Base-by-base conservation (phyloP, 345 rosid genomes). In the Viola odorata region DNA sequence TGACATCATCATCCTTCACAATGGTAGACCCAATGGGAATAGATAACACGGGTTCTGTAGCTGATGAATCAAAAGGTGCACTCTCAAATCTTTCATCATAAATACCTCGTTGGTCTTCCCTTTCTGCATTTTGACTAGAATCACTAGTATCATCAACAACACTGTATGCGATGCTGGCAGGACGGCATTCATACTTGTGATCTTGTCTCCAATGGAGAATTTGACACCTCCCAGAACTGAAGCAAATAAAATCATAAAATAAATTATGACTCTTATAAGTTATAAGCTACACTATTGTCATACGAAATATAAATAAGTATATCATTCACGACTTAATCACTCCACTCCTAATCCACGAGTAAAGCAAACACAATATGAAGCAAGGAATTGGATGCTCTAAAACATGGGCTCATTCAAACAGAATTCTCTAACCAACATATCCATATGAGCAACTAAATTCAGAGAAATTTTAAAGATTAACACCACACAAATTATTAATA, bases 201-300 rank as follows among this genome's bases (percentile, higher is more conserved):
- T 97, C 99, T 85, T 86, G 95, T 62, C 97, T 76, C 99, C 99
- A 94, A 66, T 90, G 97, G 50, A 83, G 71, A 68, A 90, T 78
- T 78, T 94, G 99, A 77, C 99, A 94, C 75, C 84, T 79, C 2
- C 86, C 82, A 50, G 99, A 90, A 73, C 99, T 94, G 78, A 50
- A 69, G 63, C 15, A 64, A 45, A 38, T 49, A 45, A 77, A 79
- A 5, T 37, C 45, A 61, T 41, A 45, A 41, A 63, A 42, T 23
- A 23, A 23, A 23, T 23, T 23, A 23, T 23, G 32, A 2, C 32
- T 23, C 32, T 23, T 0, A 23, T 23, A 23, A 23, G 32, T 23
- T 23, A 23, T 23, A 23, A 23, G 32, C 47, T 6, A 44, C 47
- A 44, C 9, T 44, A 44, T 44, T 7, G 9, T 44, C 47, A 44